These are phyloP conservation scores for Candida arabinofermentans DNA, from an alignment of 805 yeast genomes.

Conservation along the genomic window DNA sequence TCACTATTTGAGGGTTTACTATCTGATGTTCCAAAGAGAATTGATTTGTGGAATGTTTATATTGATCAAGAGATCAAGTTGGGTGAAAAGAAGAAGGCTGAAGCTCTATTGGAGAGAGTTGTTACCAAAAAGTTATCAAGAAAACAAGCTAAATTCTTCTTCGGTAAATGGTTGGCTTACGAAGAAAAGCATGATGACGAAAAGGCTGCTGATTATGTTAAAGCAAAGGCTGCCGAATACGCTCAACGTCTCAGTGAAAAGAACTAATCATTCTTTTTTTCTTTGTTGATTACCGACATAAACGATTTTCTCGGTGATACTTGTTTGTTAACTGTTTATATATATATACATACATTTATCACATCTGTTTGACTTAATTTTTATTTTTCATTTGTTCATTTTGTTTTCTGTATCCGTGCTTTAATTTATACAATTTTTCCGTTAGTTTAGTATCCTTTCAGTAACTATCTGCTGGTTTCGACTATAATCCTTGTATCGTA, in stretches of 20 bases:
- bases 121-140: slow-evolving; percentile 61
- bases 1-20: slow-evolving; percentile 90
- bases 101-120: slow-evolving; percentile 80
- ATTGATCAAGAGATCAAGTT: slow-evolving; percentile 86
- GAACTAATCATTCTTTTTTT: slow-evolving; percentile 1
- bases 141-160: slow-evolving; percentile 93
- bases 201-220: slow-evolving; percentile 75
- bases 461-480: too few relatives aligned
- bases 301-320: neutral
- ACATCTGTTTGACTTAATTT: too few relatives aligned
- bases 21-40: slow-evolving; percentile 85
- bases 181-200: slow-evolving; percentile 70
- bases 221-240: slow-evolving; percentile 84
- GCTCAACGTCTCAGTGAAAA: slow-evolving; percentile 26
- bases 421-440: too few relatives aligned
- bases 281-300: neutral
- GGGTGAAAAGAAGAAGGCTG: slow-evolving; percentile 62
- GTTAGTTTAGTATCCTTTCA: too few relatives aligned
- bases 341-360: neutral
- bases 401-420: neutral
- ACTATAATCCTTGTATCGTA: too few relatives aligned
- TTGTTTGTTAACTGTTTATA: neutral
- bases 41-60: slow-evolving; percentile 93
- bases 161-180: slow-evolving; percentile 82
- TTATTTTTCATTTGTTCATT: neutral